Conservation (phyloP, 75 land plant genomes). For the Ceratopteris richardii region DNA sequence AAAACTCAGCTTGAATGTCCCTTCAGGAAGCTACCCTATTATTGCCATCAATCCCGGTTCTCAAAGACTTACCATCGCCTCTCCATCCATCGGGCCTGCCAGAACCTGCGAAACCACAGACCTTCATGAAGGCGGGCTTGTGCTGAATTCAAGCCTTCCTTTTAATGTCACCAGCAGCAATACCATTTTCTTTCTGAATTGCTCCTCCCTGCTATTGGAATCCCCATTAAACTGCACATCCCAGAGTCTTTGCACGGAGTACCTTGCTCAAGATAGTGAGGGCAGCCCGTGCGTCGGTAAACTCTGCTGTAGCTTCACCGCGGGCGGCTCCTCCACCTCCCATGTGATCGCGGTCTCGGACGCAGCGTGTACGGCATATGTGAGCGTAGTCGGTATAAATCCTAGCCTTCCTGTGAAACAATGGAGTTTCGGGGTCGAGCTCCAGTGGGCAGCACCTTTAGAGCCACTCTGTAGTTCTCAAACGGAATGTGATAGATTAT, state of each 20-base stretch:
- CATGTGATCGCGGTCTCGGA: conserved; percentile 12
- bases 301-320: conserved; percentile 44
- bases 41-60: conserved; percentile 14
- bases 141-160: conserved; percentile 24
- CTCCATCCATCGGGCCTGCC: conserved; percentile 21
- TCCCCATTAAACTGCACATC: conserved; percentile 49
- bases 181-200: conserved; percentile 49
- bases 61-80: conserved; percentile 26
- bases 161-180: conserved; percentile 54
- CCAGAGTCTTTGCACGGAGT: conserved; percentile 17
- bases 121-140: background rate
- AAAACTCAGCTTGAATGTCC: conserved; percentile 23
- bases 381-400: too few species aligned
- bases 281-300: conserved; percentile 8
- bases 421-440: conserved; percentile 32
- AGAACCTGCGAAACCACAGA: conserved; percentile 34
- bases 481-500: too few species aligned
- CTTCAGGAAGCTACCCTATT: conserved; percentile 38
- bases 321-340: conserved; percentile 42
- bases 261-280: conserved; percentile 5
- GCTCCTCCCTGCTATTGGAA: conserved; percentile 19
- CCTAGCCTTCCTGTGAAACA: too few species aligned
- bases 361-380: conserved; percentile 17
- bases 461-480: conserved; percentile 29
- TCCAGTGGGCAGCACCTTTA: conserved; percentile 39